A percentile compares a stretch with the other conserved stretches of the same genome.
Evolutionary conservation across 164 flowering plant genomes (phyloP).

Genomic region (Tetracentron sinense): DNA sequence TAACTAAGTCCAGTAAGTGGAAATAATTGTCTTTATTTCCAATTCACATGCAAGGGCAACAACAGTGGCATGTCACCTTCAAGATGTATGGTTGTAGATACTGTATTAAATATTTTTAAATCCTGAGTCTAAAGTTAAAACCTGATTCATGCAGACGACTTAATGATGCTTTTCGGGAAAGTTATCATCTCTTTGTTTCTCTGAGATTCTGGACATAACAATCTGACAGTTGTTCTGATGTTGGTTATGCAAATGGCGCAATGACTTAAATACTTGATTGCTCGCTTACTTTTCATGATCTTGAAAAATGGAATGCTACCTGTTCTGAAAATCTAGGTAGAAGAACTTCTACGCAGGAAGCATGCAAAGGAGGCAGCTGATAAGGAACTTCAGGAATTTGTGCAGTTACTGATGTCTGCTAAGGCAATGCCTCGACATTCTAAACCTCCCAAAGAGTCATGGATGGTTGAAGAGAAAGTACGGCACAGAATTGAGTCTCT

Average conservation of each 20-base stretch:
- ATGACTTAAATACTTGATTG: background rate
- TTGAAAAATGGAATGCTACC: background rate
- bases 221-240: background rate
- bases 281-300: background rate
- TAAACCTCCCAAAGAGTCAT: slow-evolving; percentile 70
- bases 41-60: too few species aligned
- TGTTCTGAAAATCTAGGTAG: slow-evolving; percentile 46
- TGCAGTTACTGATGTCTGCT: slow-evolving; percentile 60
- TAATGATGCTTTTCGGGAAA: background rate
- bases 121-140: background rate
- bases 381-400: slow-evolving; percentile 78
- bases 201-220: background rate
- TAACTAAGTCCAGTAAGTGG: too few species aligned
- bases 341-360: slow-evolving; percentile 64
- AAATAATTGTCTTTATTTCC: too few species aligned
- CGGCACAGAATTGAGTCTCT: slow-evolving; percentile 55
- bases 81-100: background rate
- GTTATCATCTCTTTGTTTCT: too few species aligned
- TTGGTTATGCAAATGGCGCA: background rate
- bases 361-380: slow-evolving; percentile 71
- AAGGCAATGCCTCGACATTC: slow-evolving; percentile 53
- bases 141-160: background rate
- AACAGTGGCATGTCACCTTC: too few species aligned
- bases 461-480: slow-evolving; percentile 62
- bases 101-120: background rate